Evolutionary conservation across 1,284 basidiomycete genomes (phyloP).

Genomic region (Ceratobasidium sp.): DNA sequence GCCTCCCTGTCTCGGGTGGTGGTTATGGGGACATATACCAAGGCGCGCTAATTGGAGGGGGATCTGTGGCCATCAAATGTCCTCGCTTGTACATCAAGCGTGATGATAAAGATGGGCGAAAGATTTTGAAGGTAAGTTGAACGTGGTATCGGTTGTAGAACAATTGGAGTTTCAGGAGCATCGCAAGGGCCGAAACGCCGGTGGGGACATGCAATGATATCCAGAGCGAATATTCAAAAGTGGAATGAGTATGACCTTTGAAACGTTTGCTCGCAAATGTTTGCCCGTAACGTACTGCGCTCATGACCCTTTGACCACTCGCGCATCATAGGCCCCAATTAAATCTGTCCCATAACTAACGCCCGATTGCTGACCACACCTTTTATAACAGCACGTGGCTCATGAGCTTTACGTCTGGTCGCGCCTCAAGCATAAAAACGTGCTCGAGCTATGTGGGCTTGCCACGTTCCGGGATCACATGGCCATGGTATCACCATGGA

Average conservation of each 20-base stretch:
- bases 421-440: background rate
- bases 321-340: too few relatives aligned
- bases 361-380: too few relatives aligned
- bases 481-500: background rate
- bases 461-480: background rate
- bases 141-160: background rate
- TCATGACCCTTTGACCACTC: too few relatives aligned
- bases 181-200: too few relatives aligned
- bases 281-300: too few relatives aligned
- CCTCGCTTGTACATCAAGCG: background rate
- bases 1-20: background rate
- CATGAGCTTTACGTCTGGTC: background rate
- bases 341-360: too few relatives aligned
- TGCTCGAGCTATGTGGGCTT: background rate
- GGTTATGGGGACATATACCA: constrained; percentile 18
- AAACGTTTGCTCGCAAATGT: too few relatives aligned
- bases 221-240: too few relatives aligned
- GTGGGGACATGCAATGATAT: too few relatives aligned
- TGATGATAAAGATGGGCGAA: background rate
- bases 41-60: background rate
- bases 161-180: background rate
- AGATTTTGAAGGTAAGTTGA: background rate
- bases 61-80: constrained; percentile 12
- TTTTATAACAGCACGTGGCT: background rate
- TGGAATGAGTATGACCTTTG: too few relatives aligned